Base-by-base conservation (phyloP, 2,329 filamentous ascomycete genomes). In the Penicillium sp. region DNA sequence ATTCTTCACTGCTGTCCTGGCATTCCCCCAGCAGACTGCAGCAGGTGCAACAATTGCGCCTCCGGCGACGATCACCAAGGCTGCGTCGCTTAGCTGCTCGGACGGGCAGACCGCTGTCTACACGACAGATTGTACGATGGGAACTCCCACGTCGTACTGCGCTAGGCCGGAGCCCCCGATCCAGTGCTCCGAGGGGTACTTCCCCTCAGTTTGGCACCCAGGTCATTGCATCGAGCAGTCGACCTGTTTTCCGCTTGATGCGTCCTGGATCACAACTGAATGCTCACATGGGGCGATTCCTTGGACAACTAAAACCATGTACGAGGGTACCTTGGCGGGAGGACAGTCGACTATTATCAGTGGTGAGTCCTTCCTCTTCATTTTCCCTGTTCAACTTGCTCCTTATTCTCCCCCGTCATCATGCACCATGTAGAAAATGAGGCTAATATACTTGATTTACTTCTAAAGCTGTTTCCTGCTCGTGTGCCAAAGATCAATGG, bases 121-220 rank as follows among this genome's bases (percentile, higher is more conserved):
- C 42, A 63, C 61, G 4, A 62, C 53, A 1, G 61, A 62, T 29
- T 64, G 61, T 41, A 63, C 61, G 8, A 45, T 60, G 49, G 61
- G 61, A 4, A 57, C 44, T 21, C 50, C 61, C 2, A 40, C 59
- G 2, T 57, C 58, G 0, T 63, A 58, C 49, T 64, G 61, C 49
- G 35, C 51, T 34, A 59, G 55, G 15, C 51, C 52, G 3, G 26
- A 38, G 17, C 48, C 56, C 10, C 57, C 56, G 5, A 58, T 59
- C 17, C 34, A 50, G 17, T 64, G 61, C n/a, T 24, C 49, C 1
- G 12, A 49, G 5, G 59, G 58, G 5, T 61, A 43, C 17, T 63
- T 58, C 45, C 60, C 61, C 2, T 53, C 54, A 12, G 53, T 59
- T 15, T 62, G 57, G 56, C 57, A 61, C 43, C 60, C 61, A 17